A percentile compares a stretch with the other conserved stretches of the same genome.
Conservation (phyloP, 2,329 filamentous ascomycete genomes). For the Penicillium sp. region DNA sequence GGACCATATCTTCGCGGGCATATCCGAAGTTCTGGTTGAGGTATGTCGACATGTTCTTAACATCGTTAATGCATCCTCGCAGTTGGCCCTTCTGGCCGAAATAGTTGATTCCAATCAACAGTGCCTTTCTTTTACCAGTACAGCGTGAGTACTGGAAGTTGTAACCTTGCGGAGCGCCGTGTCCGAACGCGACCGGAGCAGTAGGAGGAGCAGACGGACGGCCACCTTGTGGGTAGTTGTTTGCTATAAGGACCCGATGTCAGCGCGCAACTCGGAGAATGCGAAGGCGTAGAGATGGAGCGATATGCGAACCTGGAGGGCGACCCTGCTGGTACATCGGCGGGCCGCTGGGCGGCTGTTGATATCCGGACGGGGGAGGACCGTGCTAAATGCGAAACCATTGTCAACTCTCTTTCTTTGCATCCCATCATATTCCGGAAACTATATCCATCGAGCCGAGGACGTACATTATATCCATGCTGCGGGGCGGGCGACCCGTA, state of each 20-base stretch:
- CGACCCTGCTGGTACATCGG: constrained; percentile 44
- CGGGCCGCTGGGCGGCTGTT: constrained; percentile 40
- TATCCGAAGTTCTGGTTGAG: constrained; percentile 89
- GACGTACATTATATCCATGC: constrained; percentile 43
- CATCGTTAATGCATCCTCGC: constrained; percentile 94
- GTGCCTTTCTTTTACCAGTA: constrained; percentile 83
- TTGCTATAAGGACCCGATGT: constrained; percentile 8
- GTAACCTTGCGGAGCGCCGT: constrained; percentile 79
- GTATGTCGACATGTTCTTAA: constrained; percentile 94
- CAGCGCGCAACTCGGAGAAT: background rate
- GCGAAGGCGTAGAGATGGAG: background rate
- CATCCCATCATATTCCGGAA: background rate
- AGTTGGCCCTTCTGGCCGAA: constrained; percentile 90
- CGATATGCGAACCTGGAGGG: constrained; percentile 37
- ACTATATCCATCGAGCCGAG: background rate
- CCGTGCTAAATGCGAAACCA: constrained; percentile 21
- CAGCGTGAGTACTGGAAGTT: constrained; percentile 91
- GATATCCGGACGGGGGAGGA: constrained; percentile 36
- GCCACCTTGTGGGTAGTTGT: constrained; percentile 17
- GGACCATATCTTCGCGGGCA: constrained; percentile 94
- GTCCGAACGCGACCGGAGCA: constrained; percentile 73
- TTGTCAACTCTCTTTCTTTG: constrained; percentile 15
- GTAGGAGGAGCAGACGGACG: constrained; percentile 69
- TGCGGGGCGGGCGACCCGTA: constrained; percentile 36
- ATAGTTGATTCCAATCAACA: constrained; percentile 96